Evolutionary conservation across 169 alveolate species (phyloP).

Genomic region (Plasmodium sp.): DNA sequence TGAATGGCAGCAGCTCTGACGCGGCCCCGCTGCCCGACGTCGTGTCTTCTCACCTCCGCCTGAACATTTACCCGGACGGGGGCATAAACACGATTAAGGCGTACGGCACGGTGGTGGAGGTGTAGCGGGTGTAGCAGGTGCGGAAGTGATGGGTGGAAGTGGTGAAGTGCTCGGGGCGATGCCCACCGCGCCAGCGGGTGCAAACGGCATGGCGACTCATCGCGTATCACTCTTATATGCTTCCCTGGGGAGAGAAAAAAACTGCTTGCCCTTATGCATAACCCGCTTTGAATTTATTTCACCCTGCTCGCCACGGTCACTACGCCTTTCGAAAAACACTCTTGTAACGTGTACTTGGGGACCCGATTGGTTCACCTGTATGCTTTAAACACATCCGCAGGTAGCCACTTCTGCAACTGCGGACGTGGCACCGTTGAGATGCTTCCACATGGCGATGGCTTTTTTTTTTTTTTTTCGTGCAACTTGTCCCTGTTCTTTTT

Average conservation of each 20-base stretch:
- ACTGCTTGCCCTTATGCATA: neutral
- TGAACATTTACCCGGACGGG: constrained; percentile 74
- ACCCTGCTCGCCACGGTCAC: neutral
- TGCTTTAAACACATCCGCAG: neutral
- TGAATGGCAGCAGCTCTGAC: neutral
- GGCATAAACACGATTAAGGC: constrained; percentile 74
- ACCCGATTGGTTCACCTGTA: neutral
- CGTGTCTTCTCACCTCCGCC: constrained; percentile 58
- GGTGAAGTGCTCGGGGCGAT: neutral
- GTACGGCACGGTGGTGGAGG: constrained; percentile 44
- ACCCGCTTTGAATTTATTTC: neutral
- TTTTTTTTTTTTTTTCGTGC: constrained; percentile 4
- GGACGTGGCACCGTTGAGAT: neutral
- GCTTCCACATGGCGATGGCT: neutral
- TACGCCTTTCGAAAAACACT: neutral
- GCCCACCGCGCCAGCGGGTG: neutral
- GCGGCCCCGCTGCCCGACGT: neutral
- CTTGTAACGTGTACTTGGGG: neutral
- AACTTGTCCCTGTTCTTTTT: neutral
- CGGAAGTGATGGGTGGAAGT: neutral
- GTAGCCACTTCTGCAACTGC: no score
- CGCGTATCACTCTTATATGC: neutral
- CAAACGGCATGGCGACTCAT: neutral
- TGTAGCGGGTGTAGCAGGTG: neutral
- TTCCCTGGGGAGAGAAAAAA: neutral